Evolutionary conservation across 768 basidiomycete genomes (phyloP).

Genomic region (Suillus placidus): DNA sequence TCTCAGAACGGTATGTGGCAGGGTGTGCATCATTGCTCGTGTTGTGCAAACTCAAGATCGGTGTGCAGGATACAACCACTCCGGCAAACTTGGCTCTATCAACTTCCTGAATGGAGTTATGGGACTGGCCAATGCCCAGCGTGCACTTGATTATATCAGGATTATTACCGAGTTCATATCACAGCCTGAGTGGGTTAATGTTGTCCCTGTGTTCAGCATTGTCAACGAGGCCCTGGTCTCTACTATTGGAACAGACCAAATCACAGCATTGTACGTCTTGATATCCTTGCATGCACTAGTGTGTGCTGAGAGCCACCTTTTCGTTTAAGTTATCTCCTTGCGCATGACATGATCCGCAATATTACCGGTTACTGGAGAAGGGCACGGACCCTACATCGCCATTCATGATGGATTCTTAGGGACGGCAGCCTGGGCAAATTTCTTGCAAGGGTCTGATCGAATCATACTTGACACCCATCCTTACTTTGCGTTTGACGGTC

Average conservation of each 20-base stretch:
- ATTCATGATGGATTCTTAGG: slow-evolving; percentile 68
- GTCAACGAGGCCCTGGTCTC: slow-evolving; percentile 61
- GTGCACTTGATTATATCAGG: slow-evolving; percentile 76
- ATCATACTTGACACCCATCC: slow-evolving; percentile 67
- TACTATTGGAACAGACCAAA: slow-evolving; percentile 53
- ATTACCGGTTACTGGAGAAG: slow-evolving; percentile 76
- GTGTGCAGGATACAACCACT: slow-evolving; percentile 55
- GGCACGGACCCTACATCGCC: slow-evolving; percentile 56
- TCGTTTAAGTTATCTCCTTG: slow-evolving; percentile 52
- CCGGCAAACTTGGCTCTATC: slow-evolving; percentile 60
- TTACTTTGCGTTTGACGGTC: slow-evolving; percentile 63
- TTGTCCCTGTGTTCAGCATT: slow-evolving; percentile 64
- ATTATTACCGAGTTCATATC: slow-evolving; percentile 79
- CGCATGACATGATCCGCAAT: slow-evolving; percentile 64
- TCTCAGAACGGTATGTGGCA: slow-evolving; percentile 64
- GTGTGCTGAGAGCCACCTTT: not conserved
- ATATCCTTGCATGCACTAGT: not conserved
- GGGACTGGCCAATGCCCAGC: slow-evolving; percentile 85
- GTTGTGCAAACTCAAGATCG: not conserved
- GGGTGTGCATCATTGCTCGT: not conserved
- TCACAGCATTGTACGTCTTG: slow-evolving; percentile 61
- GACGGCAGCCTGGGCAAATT: slow-evolving; percentile 47
- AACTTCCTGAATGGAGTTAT: slow-evolving; percentile 73
- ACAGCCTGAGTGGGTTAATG: slow-evolving; percentile 68
- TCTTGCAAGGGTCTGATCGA: slow-evolving; percentile 62